These are phyloP conservation scores for Xylaria curta DNA, from an alignment of 495 filamentous ascomycete genomes.

Conservation along the genomic window DNA sequence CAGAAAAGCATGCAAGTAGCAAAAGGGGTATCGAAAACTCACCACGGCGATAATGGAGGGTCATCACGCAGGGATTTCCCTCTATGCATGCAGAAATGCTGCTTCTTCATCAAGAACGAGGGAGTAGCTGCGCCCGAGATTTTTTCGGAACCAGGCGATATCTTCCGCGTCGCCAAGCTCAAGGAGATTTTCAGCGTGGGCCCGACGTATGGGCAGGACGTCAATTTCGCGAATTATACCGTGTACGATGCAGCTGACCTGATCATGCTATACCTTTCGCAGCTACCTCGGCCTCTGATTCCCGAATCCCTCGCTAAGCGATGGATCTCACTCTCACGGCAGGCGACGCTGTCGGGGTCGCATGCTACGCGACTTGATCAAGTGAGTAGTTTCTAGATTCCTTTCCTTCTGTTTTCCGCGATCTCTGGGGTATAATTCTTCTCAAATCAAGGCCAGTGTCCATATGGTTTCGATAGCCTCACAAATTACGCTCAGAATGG, in stretches of 20 bases:
- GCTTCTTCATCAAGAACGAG: conserved; percentile 48
- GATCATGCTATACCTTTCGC: conserved; percentile 47
- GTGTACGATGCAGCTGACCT: conserved; percentile 51
- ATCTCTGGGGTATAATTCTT: background rate
- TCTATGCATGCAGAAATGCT: conserved; percentile 51
- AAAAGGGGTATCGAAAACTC: conserved; percentile 45
- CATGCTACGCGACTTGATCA: conserved; percentile 46
- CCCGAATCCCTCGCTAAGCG: conserved; percentile 45
- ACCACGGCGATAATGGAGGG: conserved; percentile 41
- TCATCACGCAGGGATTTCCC: conserved; percentile 50
- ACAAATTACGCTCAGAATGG: background rate
- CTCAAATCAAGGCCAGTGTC: background rate
- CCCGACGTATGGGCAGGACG: conserved; percentile 47
- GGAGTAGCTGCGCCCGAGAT: conserved; percentile 44
- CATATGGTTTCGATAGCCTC: background rate
- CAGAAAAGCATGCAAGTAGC: conserved; percentile 48
- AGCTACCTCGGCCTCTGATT: conserved; percentile 47
- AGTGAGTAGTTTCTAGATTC: background rate
- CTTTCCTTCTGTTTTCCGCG: background rate
- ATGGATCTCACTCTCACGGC: conserved; percentile 49
- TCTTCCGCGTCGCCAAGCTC: conserved; percentile 40
- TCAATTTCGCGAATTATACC: conserved; percentile 47
- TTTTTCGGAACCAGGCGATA: conserved; percentile 47
- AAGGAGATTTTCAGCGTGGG: conserved; percentile 44
- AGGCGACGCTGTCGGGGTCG: conserved; percentile 42